Evolutionary conservation across 148 eudicot genomes (phyloP).

Genomic region (Heliosperma pusillum): DNA sequence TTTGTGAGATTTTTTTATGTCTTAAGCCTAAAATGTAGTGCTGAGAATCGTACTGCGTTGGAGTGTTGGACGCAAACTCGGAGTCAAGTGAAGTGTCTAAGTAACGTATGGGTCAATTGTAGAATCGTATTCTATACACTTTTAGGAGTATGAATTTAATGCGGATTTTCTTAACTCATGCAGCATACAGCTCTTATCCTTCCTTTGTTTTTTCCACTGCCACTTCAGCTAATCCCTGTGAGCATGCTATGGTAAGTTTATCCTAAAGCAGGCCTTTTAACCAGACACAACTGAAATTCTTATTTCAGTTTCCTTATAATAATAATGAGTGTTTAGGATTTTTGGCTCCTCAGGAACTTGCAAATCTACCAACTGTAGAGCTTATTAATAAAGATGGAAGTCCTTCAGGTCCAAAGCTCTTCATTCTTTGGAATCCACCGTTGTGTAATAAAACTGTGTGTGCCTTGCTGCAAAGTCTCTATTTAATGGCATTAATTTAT

Average conservation of each 20-base stretch:
- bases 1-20: neutral
- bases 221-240: conserved; percentile 83
- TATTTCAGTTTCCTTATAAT: neutral
- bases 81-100: neutral
- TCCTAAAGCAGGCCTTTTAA: neutral
- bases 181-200: conserved; percentile 89
- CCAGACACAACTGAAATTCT: neutral
- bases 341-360: conserved; percentile 55
- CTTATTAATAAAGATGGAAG: conserved; percentile 94
- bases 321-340: neutral
- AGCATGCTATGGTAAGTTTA: conserved; percentile 81
- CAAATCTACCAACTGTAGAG: conserved; percentile 64
- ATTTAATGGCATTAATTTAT: neutral
- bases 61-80: neutral
- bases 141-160: conserved; percentile 7
- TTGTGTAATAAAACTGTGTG: conserved; percentile 58
- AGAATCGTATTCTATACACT: neutral
- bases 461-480: conserved; percentile 22
- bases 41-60: neutral
- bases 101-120: neutral
- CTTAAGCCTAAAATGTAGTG: neutral
- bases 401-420: conserved; percentile 81
- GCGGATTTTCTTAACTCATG: conserved; percentile 32
- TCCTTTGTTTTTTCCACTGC: conserved; percentile 89
- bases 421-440: conserved; percentile 96